phyloP scores from a whole-genome alignment of 257 asterid species.

The Parsonsia alboflavescens region DNA sequence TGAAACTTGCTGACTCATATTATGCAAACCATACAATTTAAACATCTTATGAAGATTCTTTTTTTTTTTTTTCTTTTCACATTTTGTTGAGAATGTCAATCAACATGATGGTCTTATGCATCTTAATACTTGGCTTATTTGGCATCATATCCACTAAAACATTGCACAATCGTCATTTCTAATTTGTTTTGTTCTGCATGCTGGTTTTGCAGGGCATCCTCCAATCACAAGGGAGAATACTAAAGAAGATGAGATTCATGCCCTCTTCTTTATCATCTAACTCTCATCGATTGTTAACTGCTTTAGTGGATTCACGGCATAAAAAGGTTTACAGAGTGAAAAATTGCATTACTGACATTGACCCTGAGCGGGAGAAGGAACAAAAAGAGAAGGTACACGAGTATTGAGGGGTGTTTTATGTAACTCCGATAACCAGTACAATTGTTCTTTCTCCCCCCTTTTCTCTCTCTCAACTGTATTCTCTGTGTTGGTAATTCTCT shows the following conservation, averaged over 20 bases:
- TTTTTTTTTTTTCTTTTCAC: too few relatives aligned
- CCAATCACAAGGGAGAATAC: conserved; percentile 92
- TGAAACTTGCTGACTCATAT: neutral
- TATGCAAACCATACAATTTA: neutral
- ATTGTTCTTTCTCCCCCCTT: neutral
- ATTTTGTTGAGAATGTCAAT: neutral
- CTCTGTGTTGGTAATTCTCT: neutral
- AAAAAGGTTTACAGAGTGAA: conserved; percentile 88
- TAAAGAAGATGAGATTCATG: conserved; percentile 91
- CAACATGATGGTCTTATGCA: neutral
- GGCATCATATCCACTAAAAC: neutral
- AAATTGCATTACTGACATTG: conserved; percentile 95
- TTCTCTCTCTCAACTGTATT: neutral
- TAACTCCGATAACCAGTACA: neutral
- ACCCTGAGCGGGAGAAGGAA: conserved; percentile 99
- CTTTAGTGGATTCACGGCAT: conserved; percentile 96
- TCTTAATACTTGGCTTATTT: neutral
- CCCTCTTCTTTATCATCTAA: conserved; percentile 92
- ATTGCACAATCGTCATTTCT: neutral
- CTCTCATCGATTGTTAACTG: conserved; percentile 91
- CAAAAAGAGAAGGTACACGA: conserved; percentile 73
- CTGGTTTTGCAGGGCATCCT: conserved; percentile 68
- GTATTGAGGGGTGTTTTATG: neutral
- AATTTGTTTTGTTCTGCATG: conserved; percentile 3
- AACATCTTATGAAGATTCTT: neutral